Base-by-base conservation (phyloP, 192 early-diverging fungal genomes). In the Coemansia sp. region DNA sequence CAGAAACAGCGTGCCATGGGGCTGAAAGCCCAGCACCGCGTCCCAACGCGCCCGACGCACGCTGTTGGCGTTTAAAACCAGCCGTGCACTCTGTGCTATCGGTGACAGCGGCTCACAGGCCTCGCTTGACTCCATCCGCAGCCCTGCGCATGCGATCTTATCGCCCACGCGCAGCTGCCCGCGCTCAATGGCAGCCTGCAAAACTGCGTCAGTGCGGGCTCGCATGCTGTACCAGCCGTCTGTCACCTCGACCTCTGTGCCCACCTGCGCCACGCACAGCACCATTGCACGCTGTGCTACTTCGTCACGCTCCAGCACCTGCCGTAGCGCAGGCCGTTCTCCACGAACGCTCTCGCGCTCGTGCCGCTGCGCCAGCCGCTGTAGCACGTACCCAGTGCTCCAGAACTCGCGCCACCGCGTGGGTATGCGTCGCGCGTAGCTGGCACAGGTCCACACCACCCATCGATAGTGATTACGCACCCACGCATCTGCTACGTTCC, bases 401-500 rank as follows among this genome's bases (percentile, higher is more conserved):
- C 72, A 69, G 36, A 75, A 61, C 38, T 55, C 50, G 28, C 41
- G 50, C 59, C 63, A 66, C 19, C 36, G 53, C 20, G 45, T 9
- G 5, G 67, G 72, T 13, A 76, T n/a, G 38, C 67, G 57, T 19
- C 72, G 61, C 5, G 67, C 66, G 31, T 62, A 65, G 55, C 72
- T 50, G 2, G 67, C 67, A 9, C 53, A 35, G 20, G 33, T 48
- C 72, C 72, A 76, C 28, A 76, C 62, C 15, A 50, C 36, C 72
- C 72, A 76, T 11, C 72, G 65, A 43, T 55, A 76, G 47, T 76
- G 72, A 46, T 76, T 76, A 35, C 30, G 44, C 18, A 70, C 67
- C 72, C 72, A 76, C 18, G 13, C 30, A 18, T 50, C 58, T 1
- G 43, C 50, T 7, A 59, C 57, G 1, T 16, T 62, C 0, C 14